Base-by-base conservation (phyloP, 305 asterid species). In the Coffea humblotiana region DNA sequence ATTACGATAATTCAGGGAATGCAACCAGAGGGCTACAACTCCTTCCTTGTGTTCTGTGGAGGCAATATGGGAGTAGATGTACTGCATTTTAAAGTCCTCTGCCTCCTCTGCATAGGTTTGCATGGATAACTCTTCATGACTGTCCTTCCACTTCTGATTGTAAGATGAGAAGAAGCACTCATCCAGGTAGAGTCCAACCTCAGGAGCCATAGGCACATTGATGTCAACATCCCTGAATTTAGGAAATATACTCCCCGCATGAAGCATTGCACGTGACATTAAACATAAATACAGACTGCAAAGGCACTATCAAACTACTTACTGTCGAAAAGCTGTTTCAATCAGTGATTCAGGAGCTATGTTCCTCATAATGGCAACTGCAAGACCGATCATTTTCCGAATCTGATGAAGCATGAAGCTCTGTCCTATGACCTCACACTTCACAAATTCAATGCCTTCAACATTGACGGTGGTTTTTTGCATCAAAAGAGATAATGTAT, bases 371-470 rank as follows among this genome's bases (percentile, higher is more conserved):
- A 93, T 91, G 3, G 97, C 97, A 71, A 95, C 91, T 23, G 98
- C 98, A 82, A 95, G 97, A 74, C 99, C 98, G 1, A 93, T 90
- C 99, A 95, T 93, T 84, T 95, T 95, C 74, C 98, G 88, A n/a
- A 95, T 95, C 83, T 95, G 99, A 86, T 95, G 99, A 83, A 95
- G 98, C 99, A 95, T 93, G 83, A 95, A 93, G 91, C 99, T 95
- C 86, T 95, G 99, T 63, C 98, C 98, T 74, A 93, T 83, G 35
- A 95, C 97, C 84, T 90, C 97, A 76, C 98, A 95, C 90, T 92
- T 92, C 78, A 95, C 90, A 82, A 95, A 93, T 52, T 93, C 95
- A 27, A 92, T 89, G 6, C 98, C 97, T 27, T 86, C 94, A n/a
- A 93, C 83, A 66, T 72, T 83, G 29, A 93, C 83, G 0, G 86